Evolutionary conservation across 345 rosid genomes (phyloP), one percentile per base, ranked within the genome.

Genomic region (Turritis glabra): DNA sequence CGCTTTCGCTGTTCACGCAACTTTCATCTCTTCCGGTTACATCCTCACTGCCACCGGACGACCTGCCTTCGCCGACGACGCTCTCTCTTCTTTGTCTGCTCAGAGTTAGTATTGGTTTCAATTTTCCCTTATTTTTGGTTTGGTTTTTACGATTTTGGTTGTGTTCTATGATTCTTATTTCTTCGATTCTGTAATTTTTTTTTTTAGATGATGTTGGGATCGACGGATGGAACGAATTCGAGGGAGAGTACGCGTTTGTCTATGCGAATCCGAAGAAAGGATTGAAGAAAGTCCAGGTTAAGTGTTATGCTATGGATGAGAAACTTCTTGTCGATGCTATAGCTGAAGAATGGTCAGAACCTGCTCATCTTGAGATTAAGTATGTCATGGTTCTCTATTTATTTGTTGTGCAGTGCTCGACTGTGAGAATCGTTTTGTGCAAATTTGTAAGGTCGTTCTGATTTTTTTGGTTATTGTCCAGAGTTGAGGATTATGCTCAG

Each of bases 1-100:
- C 15, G 93, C 91, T 11, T 95, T 92, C 78, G 83, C 87, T 6
- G 82, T 90, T 37, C 92, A 95, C 87, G 85, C 97, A 32, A 38
- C 87, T n/a, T 90, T 90, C 78, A 82, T 90, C 32, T 79, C 90
- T 51, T 57, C 90, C 5, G 97, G 93, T 29, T 87, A 82, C 78
- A 67, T 81, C 44, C 90, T 90, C 75, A 80, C 76, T 7, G 93
- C 97, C 76, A 80, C 85, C 27, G 99, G 99, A 2, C 72, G 82
- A 1, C 75, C 88, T 17, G 97, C 97, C 41, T 86, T 78, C 73
- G 81, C 89, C 5, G 84, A 82, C 22, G 44, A 73, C 15, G 92
- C 86, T 41, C 81, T 92, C 27, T 78, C 89, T 43, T 83, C 93
- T 23, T n/a, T n/a, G n/a, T 38, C 97, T 56, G 72, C 90, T 14